Percentiles rank a stretch among this genome's conserved stretches.
Conservation (phyloP, 495 filamentous ascomycete species). For the Arthonia radiata region DNA sequence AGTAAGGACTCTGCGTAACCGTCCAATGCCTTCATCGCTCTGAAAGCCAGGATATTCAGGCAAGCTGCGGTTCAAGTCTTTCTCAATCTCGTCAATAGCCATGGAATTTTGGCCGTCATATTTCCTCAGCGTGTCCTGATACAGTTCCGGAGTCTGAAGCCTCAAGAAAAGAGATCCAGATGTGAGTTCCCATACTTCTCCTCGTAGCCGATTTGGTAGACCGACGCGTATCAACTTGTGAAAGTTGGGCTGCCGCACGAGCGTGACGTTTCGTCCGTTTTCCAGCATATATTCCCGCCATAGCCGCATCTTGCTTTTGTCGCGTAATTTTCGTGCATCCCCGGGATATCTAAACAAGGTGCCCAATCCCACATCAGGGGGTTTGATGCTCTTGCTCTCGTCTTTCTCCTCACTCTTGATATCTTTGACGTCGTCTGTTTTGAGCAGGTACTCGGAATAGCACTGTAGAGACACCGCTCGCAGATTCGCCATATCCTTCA, state of each 20-base stretch:
- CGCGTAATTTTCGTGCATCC: slow-evolving; percentile 81
- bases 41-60: slow-evolving; percentile 96
- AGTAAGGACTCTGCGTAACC: slow-evolving; percentile 68
- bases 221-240: slow-evolving; percentile 93
- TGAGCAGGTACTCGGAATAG: slow-evolving; percentile 79
- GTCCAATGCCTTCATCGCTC: slow-evolving; percentile 80
- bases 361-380: slow-evolving; percentile 78
- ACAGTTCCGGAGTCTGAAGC: slow-evolving; percentile 62
- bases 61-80: slow-evolving; percentile 84
- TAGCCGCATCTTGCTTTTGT: slow-evolving; percentile 87
- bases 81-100: slow-evolving; percentile 96
- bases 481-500: slow-evolving; percentile 65
- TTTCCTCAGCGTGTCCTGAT: slow-evolving; percentile 58
- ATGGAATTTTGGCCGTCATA: slow-evolving; percentile 63
- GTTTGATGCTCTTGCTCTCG: slow-evolving; percentile 13
- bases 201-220: slow-evolving; percentile 72
- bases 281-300: slow-evolving; percentile 91
- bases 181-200: slow-evolving; percentile 87
- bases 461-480: slow-evolving; percentile 54
- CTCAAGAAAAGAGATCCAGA: slow-evolving; percentile 76
- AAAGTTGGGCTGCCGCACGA: slow-evolving; percentile 87
- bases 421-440: slow-evolving; percentile 8
- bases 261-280: slow-evolving; percentile 77
- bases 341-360: slow-evolving; percentile 89
- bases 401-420: slow-evolving; percentile 4